Base-by-base conservation (phyloP, 148 eudicot species). In the Hydrangea macrophylla region DNA sequence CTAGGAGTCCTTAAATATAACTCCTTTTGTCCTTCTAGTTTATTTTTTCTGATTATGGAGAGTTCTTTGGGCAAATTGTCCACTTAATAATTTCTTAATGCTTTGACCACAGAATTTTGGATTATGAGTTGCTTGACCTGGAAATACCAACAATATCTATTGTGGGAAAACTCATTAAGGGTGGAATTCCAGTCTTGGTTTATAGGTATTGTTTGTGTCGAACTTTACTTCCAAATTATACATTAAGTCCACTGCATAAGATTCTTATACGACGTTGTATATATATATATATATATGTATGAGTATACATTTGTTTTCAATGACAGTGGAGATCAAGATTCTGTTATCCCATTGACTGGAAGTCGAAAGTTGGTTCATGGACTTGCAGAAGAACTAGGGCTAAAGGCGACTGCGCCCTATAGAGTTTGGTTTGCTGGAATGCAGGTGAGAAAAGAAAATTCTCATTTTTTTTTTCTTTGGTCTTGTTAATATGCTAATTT, bases 291-390 rank as follows among this genome's bases (percentile, higher is more conserved):
- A n/a, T n/a, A n/a, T n/a, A n/a, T n/a, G n/a, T n/a, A n/a, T n/a
- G n/a, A 39, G 9, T 6, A 58, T 25, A 6, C 35, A 10, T 8
- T 58, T 35, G n/a, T 60, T 50, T 27, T 58, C 5, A 39, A 28
- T 24, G 28, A 60, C 71, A 76, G 83, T 22, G 83, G 80, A 64
- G 83, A 80, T 80, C 80, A 80, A 72, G 83, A 80, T 64, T 80
- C 83, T 2, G 77, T 72, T 6, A 51, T 80, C 25, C 83, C 83
- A 8, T 55, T 80, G 37, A 80, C 50, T 11, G 80, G 79, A 37
- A 80, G 70, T 44, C 67, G 83, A 37, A 75, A 60, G 27, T 58
- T 75, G 61, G 74, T 80, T 24, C 40, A 64, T 6, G 64, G 53
- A 20, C 58, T 80, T 45, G 83, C 83, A n/a, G 23, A 64, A 31